Conservation (phyloP, 305 asterid species). For the Rubia occidens region DNA sequence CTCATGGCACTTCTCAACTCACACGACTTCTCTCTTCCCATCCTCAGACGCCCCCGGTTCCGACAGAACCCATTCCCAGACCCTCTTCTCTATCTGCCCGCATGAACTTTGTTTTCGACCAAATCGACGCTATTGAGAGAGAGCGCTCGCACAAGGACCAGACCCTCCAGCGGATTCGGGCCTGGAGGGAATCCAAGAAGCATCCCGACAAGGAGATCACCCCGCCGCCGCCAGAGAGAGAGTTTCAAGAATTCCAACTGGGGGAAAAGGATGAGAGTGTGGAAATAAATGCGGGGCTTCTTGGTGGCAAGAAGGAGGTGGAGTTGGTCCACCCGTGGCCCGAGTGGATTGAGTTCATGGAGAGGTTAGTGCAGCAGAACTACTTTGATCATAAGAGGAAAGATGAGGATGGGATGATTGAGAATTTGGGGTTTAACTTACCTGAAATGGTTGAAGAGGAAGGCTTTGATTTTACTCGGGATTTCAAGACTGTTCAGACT, state of each 20-base stretch:
- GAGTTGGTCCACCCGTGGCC: slow-evolving; percentile 90
- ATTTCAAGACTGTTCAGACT: slow-evolving; percentile 65
- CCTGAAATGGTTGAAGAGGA: slow-evolving; percentile 39
- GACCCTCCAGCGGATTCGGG: slow-evolving; percentile 78
- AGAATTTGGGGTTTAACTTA: slow-evolving; percentile 51
- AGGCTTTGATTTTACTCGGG: slow-evolving; percentile 54
- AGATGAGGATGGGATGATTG: slow-evolving; percentile 84
- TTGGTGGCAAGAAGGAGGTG: slow-evolving; percentile 41
- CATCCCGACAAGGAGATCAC: slow-evolving; percentile 15
- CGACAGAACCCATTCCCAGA: slow-evolving; percentile 26
- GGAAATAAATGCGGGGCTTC: slow-evolving; percentile 22
- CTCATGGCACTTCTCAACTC: not conserved
- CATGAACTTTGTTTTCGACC: slow-evolving; percentile 83
- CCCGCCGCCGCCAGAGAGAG: slow-evolving; percentile 22
- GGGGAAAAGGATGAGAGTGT: slow-evolving; percentile 27
- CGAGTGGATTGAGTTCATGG: slow-evolving; percentile 89
- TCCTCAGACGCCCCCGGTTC: slow-evolving; percentile 19
- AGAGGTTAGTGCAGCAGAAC: slow-evolving; percentile 82
- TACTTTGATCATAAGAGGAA: slow-evolving; percentile 82
- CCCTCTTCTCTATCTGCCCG: slow-evolving; percentile 77
- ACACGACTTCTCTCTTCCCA: slow-evolving; percentile 25
- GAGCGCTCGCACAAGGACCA: slow-evolving; percentile 62
- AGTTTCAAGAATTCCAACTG: slow-evolving; percentile 22
- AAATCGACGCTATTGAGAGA: slow-evolving; percentile 71
- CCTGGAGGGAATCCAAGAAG: slow-evolving; percentile 80